These are phyloP conservation scores for Emydomyces testavorans DNA, from an alignment of 2,329 filamentous ascomycete genomes.

Conservation along the genomic window DNA sequence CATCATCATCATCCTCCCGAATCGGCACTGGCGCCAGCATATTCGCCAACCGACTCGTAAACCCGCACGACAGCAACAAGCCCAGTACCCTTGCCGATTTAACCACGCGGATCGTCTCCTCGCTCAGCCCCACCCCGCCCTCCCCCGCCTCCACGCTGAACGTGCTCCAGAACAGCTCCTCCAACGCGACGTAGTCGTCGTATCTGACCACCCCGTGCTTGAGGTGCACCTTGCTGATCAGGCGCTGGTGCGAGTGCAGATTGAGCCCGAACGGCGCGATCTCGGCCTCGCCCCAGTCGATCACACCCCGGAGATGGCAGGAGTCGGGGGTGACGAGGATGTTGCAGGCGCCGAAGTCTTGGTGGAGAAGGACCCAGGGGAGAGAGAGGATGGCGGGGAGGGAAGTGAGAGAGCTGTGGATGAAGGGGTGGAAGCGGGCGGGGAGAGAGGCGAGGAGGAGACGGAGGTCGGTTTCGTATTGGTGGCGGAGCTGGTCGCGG, in stretches of 20 bases:
- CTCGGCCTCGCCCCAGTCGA: conserved; percentile 36
- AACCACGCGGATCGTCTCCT: conserved; percentile 22
- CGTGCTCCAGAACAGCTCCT: conserved; percentile 26
- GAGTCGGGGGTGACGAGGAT: conserved; percentile 31
- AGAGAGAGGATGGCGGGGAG: conserved; percentile 29
- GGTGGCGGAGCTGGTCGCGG: conserved; percentile 19
- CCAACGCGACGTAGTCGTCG: conserved; percentile 23
- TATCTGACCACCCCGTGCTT: conserved; percentile 27
- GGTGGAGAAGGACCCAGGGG: conserved; percentile 33
- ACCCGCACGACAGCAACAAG: conserved; percentile 27
- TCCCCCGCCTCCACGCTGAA: conserved; percentile 24
- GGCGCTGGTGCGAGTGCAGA: conserved; percentile 26
- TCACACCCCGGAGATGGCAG: conserved; percentile 31
- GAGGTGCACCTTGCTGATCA: conserved; percentile 30
- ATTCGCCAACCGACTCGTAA: conserved; percentile 33
- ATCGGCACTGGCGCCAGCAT: conserved; percentile 28
- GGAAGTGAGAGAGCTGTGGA: conserved; percentile 19
- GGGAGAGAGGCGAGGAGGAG: conserved; percentile 23
- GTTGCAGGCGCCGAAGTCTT: conserved; percentile 32
- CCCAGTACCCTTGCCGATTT: conserved; percentile 28
- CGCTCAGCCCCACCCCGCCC: conserved; percentile 24
- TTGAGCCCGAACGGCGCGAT: conserved; percentile 35
- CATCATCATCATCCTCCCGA: conserved; percentile 29
- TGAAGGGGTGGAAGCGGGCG: conserved; percentile 5
- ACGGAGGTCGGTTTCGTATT: conserved; percentile 25